These are phyloP conservation scores for Rosa hybrid DNA, from an alignment of 331 rosid genomes.

Conservation along the genomic window DNA sequence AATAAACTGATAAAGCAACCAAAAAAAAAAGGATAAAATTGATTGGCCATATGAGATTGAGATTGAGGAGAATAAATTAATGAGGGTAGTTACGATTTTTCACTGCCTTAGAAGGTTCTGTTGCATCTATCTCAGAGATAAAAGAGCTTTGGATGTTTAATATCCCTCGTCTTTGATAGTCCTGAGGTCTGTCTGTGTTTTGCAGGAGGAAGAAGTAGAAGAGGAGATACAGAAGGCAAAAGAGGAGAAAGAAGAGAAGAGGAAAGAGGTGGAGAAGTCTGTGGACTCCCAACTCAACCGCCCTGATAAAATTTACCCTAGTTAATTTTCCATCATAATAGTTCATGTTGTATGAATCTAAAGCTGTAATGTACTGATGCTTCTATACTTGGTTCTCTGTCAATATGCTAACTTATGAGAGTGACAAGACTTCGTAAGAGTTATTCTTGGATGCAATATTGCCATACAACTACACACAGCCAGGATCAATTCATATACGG, in stretches of 20 bases:
- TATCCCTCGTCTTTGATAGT: not conserved
- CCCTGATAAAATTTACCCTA: constrained; percentile 17
- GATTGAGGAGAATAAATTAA: too few relatives aligned
- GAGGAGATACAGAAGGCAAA: constrained; percentile 38
- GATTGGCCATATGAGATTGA: too few relatives aligned
- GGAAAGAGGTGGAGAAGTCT: constrained; percentile 42
- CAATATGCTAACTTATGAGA: not conserved
- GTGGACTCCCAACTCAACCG: constrained; percentile 33
- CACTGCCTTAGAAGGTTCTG: too few relatives aligned
- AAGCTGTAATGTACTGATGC: not conserved
- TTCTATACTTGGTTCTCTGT: not conserved
- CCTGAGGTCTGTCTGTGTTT: not conserved
- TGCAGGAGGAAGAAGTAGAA: constrained; percentile 45
- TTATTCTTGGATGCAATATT: not conserved
- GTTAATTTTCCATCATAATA: not conserved
- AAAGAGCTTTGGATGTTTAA: not conserved
- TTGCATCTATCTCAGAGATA: not conserved
- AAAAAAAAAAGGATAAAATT: too few relatives aligned
- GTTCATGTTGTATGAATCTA: not conserved
- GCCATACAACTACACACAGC: not conserved
- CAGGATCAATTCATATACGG: not conserved
- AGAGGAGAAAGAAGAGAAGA: constrained; percentile 38
- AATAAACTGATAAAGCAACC: too few relatives aligned
- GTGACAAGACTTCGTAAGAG: not conserved
- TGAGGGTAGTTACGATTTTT: too few relatives aligned